Evolutionary conservation across 2,329 filamentous ascomycete genomes (phyloP).

Genomic region (Raffaelea albimanens): DNA sequence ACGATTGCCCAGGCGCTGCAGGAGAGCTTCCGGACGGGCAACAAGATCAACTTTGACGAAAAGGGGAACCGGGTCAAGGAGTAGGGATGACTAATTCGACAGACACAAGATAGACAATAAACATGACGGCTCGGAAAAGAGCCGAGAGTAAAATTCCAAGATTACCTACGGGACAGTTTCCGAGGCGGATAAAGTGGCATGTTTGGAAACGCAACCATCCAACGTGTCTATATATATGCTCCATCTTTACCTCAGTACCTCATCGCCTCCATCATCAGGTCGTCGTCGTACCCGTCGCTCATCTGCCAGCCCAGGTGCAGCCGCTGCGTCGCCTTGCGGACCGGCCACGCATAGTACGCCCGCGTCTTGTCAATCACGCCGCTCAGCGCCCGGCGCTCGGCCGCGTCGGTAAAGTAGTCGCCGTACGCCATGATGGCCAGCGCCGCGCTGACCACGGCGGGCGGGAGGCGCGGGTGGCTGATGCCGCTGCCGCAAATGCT

Average conservation of each 20-base stretch:
- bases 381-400: background rate
- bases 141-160: no score
- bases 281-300: background rate
- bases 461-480: background rate
- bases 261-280: no score
- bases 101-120: no score
- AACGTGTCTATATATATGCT: no score
- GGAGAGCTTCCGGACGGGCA: background rate
- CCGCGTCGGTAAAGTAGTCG: background rate
- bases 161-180: no score
- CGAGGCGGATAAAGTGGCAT: no score
- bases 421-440: background rate
- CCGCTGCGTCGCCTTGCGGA: background rate
- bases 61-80: background rate
- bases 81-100: no score
- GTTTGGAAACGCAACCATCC: no score
- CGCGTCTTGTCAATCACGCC: background rate
- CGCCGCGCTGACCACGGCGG: background rate
- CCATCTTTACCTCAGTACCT: no score
- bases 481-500: background rate
- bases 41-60: background rate
- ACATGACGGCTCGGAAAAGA: no score
- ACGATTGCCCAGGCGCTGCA: background rate
- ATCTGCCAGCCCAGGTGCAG: background rate
- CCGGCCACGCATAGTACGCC: background rate